Evolutionary conservation across 2,329 filamentous ascomycete species (phyloP).

Genomic region (Fusarium sp.): DNA sequence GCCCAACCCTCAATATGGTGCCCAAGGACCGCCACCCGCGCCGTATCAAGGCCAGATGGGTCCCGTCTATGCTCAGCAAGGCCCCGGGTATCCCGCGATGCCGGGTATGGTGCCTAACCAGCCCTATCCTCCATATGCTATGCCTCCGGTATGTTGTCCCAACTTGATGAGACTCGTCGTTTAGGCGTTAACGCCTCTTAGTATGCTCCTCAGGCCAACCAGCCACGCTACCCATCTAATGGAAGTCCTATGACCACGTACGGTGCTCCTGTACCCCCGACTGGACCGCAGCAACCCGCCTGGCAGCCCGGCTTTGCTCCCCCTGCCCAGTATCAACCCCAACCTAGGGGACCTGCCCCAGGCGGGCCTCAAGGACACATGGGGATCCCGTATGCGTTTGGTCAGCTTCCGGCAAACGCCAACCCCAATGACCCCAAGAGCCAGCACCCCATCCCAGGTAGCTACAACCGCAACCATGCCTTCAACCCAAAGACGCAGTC

Average conservation of each 20-base stretch:
- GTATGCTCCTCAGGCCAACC: constrained; percentile 46
- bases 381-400: constrained; percentile 73
- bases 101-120: constrained; percentile 53
- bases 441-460: constrained; percentile 84
- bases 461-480: constrained; percentile 76
- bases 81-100: constrained; percentile 55
- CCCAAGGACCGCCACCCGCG: constrained; percentile 54
- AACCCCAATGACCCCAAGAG: constrained; percentile 75
- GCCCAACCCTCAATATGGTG: constrained; percentile 52
- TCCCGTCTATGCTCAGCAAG: constrained; percentile 55
- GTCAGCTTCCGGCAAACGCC: constrained; percentile 75
- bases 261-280: constrained; percentile 46
- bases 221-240: constrained; percentile 46
- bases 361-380: constrained; percentile 43
- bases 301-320: constrained; percentile 52
- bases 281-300: constrained; percentile 43
- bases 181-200: constrained; percentile 33
- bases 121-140: constrained; percentile 57
- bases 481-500: constrained; percentile 96
- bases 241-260: constrained; percentile 51
- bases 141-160: constrained; percentile 55
- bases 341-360: constrained; percentile 45
- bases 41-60: constrained; percentile 56
- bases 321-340: constrained; percentile 45
- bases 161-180: constrained; percentile 3